A percentile compares a stretch with the other conserved stretches of the same genome.
Conservation (phyloP, 805 yeast species). For the Blastobotrys chiropterorum region DNA sequence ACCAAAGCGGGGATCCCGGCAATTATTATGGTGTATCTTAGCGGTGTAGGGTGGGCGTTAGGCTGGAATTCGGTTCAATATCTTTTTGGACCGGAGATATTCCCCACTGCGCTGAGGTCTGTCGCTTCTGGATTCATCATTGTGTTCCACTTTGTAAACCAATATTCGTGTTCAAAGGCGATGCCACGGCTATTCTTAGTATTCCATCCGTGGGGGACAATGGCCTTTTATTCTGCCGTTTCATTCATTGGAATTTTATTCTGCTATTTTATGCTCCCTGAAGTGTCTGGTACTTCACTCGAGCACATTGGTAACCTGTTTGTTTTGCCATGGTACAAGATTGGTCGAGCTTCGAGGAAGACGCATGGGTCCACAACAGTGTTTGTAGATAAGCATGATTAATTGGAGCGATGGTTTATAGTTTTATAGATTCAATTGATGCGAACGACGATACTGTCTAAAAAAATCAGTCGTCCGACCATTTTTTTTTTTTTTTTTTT, state of each 20-base stretch:
- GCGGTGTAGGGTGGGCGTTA: conserved; percentile 54
- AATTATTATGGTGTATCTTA: conserved; percentile 43
- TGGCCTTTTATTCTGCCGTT: conserved; percentile 45
- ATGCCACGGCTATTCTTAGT: conserved; percentile 45
- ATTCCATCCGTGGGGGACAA: conserved; percentile 44
- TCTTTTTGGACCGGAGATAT: conserved; percentile 48
- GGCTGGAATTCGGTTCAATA: conserved; percentile 55
- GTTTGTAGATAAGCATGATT: neutral
- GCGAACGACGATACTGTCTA: neutral
- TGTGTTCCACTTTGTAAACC: conserved; percentile 52
- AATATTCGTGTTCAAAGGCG: conserved; percentile 52
- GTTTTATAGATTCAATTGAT: too few species aligned
- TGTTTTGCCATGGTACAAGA: conserved; percentile 50
- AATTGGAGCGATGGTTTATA: too few species aligned
- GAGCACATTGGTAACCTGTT: conserved; percentile 49
- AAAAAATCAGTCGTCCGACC: too few species aligned
- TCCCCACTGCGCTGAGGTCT: conserved; percentile 46
- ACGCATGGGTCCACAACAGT: neutral
- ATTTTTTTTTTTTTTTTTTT: too few species aligned
- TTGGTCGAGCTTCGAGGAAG: conserved; percentile 31
- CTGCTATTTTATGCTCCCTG: conserved; percentile 47
- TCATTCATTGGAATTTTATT: conserved; percentile 38
- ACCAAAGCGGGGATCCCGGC: conserved; percentile 42
- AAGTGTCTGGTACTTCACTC: conserved; percentile 44
- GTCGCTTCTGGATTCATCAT: conserved; percentile 46